Conservation (phyloP, 2,329 filamentous ascomycete species). For the Corniculantispora saksenae region DNA sequence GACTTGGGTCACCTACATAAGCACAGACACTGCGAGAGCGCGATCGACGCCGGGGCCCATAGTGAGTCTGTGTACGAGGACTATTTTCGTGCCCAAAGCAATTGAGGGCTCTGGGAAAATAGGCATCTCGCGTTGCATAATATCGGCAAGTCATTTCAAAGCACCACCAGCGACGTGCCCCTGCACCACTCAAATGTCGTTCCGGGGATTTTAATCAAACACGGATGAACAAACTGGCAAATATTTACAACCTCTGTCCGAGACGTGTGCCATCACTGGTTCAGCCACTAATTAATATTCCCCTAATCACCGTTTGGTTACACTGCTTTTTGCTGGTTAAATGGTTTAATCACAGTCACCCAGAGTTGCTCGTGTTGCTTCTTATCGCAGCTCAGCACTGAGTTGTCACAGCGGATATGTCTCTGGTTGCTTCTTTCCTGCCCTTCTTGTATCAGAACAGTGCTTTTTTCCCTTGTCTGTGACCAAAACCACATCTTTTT, state of each 20-base stretch:
- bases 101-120: neutral
- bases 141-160: neutral
- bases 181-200: neutral
- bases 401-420: neutral
- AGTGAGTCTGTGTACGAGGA: neutral
- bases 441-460: neutral
- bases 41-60: constrained; percentile 14
- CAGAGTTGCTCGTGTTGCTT: neutral
- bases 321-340: neutral
- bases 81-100: neutral
- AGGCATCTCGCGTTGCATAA: neutral
- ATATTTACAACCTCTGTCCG: neutral
- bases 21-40: constrained; percentile 8
- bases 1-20: neutral
- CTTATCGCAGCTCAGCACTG: neutral
- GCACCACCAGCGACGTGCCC: neutral
- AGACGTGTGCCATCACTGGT: neutral
- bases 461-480: neutral
- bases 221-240: no score
- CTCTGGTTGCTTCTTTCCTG: constrained; percentile 1
- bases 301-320: neutral
- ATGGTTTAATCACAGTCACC: neutral
- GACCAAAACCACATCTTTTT: neutral
- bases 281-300: neutral
- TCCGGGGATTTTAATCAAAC: neutral